phyloP scores from a whole-genome alignment of 2,329 filamentous ascomycete species.

The Lecanosticta acicola region DNA sequence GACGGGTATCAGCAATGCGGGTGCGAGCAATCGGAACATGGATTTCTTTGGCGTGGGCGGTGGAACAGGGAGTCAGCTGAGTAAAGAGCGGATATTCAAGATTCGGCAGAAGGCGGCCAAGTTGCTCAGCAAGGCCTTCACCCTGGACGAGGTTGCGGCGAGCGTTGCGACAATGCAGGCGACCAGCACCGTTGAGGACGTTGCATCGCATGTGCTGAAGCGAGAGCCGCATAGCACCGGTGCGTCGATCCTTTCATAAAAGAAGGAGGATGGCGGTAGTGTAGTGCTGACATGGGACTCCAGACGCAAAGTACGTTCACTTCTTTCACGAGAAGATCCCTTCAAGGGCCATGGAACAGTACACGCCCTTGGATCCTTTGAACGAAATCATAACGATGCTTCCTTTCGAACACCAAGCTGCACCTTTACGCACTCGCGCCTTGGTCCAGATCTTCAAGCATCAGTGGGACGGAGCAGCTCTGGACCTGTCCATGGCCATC shows the following conservation, averaged over 20 bases:
- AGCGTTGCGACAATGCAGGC: slow-evolving; percentile 81
- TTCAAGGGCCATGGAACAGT: slow-evolving; percentile 64
- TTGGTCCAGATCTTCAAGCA: slow-evolving; percentile 70
- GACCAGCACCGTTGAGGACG: slow-evolving; percentile 69
- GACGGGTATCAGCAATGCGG: slow-evolving; percentile 63
- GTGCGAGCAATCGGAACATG: slow-evolving; percentile 49
- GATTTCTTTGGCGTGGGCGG: slow-evolving; percentile 49
- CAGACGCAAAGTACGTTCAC: slow-evolving; percentile 78
- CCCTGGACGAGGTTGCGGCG: slow-evolving; percentile 74
- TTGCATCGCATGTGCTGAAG: slow-evolving; percentile 67
- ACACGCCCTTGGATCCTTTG: slow-evolving; percentile 61
- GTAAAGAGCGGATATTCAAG: slow-evolving; percentile 67
- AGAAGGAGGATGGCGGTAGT: not conserved
- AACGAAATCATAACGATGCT: slow-evolving; percentile 61
- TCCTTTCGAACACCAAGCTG: slow-evolving; percentile 59
- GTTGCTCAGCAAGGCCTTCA: slow-evolving; percentile 71
- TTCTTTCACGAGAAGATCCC: slow-evolving; percentile 91
- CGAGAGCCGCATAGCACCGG: slow-evolving; percentile 56
- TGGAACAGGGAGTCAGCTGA: slow-evolving; percentile 57
- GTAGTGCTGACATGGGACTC: slow-evolving; percentile 4
- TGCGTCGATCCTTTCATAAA: slow-evolving; percentile 1
- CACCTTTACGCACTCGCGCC: slow-evolving; percentile 66
- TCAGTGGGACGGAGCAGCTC: slow-evolving; percentile 62
- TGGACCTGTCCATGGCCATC: slow-evolving; percentile 66
- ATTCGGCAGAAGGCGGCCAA: slow-evolving; percentile 77